Percentiles rank a stretch among this genome's conserved stretches.
phyloP scores from a whole-genome alignment of 495 filamentous ascomycete genomes.

The Aspergillus egyptiacus region DNA sequence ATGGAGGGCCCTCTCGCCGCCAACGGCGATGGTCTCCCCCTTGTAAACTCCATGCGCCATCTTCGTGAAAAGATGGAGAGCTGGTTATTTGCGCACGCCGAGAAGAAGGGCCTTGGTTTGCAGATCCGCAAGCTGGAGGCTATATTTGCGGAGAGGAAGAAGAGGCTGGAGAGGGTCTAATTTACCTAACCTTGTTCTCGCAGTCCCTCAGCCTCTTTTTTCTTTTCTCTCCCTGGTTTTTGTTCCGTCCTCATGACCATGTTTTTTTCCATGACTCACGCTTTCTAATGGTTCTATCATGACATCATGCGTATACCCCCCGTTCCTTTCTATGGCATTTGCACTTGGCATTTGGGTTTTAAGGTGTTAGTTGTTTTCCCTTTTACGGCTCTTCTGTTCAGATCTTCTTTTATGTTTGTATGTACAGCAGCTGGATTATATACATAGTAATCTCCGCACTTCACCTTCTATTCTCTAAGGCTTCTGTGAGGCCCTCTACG shows the following conservation, averaged over 20 bases:
- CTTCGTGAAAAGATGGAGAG: constrained; percentile 75
- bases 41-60: constrained; percentile 56
- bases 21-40: constrained; percentile 48
- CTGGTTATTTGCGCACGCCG: constrained; percentile 74
- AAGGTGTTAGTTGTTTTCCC: neutral
- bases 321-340: neutral
- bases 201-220: neutral
- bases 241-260: neutral
- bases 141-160: constrained; percentile 62
- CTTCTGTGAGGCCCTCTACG: too few species aligned
- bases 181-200: constrained; percentile 7
- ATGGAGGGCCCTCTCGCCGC: constrained; percentile 44
- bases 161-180: constrained; percentile 33
- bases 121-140: constrained; percentile 61
- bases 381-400: neutral
- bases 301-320: constrained; percentile 10
- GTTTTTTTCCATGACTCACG: neutral
- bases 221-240: neutral
- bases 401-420: constrained; percentile 1
- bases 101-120: constrained; percentile 62
- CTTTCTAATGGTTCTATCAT: constrained; percentile 5
- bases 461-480: too few species aligned
- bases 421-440: too few species aligned
- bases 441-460: too few species aligned
- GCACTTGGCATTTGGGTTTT: neutral